Base-by-base conservation (phyloP, 495 filamentous ascomycete species). In the Neurospora sp. region DNA sequence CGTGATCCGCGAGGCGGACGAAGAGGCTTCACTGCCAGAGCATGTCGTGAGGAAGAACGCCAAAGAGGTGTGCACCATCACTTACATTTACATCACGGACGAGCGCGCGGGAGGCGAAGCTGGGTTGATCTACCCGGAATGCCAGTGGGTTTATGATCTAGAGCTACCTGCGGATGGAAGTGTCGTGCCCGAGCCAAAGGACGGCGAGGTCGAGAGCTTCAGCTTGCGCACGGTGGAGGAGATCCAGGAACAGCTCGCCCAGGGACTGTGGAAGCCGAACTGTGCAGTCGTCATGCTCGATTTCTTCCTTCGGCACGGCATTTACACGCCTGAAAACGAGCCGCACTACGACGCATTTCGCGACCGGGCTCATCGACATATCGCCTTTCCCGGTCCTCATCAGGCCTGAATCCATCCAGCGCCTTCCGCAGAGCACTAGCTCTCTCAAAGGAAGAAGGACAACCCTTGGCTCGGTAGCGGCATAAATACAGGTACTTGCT, bases 211-310 rank as follows among this genome's bases (percentile, higher is more conserved):
- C 7, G 91, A 94, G 78, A 89, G 89, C 41, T 99, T 99, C 82
- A 87, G 88, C 76, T 83, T 98, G 75, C 87, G 86, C 85, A 91
- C 86, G 3, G 86, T 98, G 44, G 87, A 92, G 5, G 88, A 96
- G 79, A 90, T 95, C 4, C 85, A 91, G 84, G 85, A 87, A 72
- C 90, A 91, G 20, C 78, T 99, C 74, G 87, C 86, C 2, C 84
- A 85, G 69, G 92, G 92, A 2, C 86, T 91, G 74, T 98, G 97
- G 84, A 99, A 99, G 83, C 93, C 96, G 0, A 99, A 99, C 79
- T 98, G 95, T 79, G 91, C 92, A 2, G 77, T 95, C 72, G 86
- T 96, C 31, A 81, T 96, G 77, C 80, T 97, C 62, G 93, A 97
- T 81, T 99, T 98, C 86, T 94, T 99, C 82, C 84, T 97, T 73